Evolutionary conservation across 805 yeast genomes (phyloP).

Genomic region (Metschnikowia chrysomelidarum): DNA sequence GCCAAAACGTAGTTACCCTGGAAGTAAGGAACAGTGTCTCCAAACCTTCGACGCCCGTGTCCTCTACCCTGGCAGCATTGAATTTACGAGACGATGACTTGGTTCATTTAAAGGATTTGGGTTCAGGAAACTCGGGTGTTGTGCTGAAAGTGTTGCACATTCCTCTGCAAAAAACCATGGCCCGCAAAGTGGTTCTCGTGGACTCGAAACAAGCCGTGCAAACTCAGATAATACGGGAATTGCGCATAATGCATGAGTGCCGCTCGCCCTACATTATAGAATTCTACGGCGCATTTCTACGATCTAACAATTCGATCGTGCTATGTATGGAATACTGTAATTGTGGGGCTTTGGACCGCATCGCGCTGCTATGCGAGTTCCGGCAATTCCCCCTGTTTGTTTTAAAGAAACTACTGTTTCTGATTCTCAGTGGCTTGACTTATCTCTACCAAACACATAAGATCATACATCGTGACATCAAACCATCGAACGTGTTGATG

Average conservation of each 20-base stretch:
- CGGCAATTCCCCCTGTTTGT: constrained; percentile 55
- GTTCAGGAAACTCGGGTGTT: constrained; percentile 92
- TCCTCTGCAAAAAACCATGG: constrained; percentile 87
- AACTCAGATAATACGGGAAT: constrained; percentile 82
- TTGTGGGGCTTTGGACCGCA: constrained; percentile 87
- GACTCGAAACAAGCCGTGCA: constrained; percentile 78
- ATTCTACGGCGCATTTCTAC: constrained; percentile 86
- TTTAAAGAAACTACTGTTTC: constrained; percentile 68
- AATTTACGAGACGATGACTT: constrained; percentile 55
- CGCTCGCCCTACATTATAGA: constrained; percentile 79
- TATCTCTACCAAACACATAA: constrained; percentile 81
- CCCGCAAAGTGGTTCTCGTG: constrained; percentile 81
- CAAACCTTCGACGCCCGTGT: constrained; percentile 28
- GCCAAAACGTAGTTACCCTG: neutral
- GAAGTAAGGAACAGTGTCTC: constrained; percentile 6
- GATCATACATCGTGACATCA: constrained; percentile 93
- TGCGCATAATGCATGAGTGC: constrained; percentile 89
- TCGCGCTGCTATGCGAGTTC: constrained; percentile 50
- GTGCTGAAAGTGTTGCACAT: constrained; percentile 86
- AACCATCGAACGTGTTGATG: constrained; percentile 90
- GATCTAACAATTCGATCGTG: constrained; percentile 63
- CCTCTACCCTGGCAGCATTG: constrained; percentile 31
- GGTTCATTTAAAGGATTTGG: constrained; percentile 71
- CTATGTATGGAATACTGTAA: constrained; percentile 96
- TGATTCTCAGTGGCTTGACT: constrained; percentile 76